phyloP scores from a whole-genome alignment of 139 green algal genomes.

The Chlorella sorokiniana region DNA sequence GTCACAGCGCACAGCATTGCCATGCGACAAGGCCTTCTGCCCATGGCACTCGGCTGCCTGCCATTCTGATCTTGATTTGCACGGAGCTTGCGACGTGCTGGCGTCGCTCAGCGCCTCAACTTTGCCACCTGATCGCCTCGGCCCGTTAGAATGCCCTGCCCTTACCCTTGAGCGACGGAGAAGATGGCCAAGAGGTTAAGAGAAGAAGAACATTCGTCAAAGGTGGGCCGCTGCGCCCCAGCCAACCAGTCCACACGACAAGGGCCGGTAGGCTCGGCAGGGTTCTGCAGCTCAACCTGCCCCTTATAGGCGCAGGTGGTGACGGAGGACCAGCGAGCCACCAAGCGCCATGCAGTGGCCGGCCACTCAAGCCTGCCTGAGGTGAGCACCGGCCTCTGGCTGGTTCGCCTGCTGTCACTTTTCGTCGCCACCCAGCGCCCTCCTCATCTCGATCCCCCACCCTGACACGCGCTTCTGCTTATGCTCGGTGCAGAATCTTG shows the following conservation, averaged over 20 bases:
- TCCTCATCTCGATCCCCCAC: too few species aligned
- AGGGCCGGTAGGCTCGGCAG: too few species aligned
- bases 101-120: neutral
- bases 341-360: neutral
- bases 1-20: too few species aligned
- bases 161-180: too few species aligned
- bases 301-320: slow-evolving; percentile 26
- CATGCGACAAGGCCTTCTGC: too few species aligned
- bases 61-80: too few species aligned
- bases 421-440: neutral
- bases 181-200: neutral
- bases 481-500: neutral
- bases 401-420: neutral
- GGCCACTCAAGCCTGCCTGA: neutral
- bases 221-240: neutral
- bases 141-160: neutral
- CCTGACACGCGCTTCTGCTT: neutral
- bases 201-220: neutral
- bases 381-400: too few species aligned
- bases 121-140: neutral
- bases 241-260: too few species aligned
- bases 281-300: too few species aligned
- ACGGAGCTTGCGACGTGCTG: too few species aligned
- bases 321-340: neutral
- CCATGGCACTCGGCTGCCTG: too few species aligned